Conservation (phyloP, 495 filamentous ascomycete species). For the Daldinia decipiens region DNA sequence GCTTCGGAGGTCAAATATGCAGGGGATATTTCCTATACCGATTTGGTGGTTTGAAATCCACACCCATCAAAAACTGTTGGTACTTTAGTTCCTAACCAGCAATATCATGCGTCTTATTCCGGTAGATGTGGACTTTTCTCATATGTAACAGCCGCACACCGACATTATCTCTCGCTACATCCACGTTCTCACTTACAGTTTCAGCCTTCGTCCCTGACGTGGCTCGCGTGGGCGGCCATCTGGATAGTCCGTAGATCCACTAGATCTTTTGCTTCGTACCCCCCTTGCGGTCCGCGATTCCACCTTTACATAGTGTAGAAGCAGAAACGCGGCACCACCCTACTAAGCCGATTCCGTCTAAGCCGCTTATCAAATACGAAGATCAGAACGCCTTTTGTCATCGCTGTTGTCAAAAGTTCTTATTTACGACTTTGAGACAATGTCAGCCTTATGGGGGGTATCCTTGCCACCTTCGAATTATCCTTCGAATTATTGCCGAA, state of each 20-base stretch:
- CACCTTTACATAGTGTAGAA: slow-evolving; percentile 1
- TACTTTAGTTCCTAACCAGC: slow-evolving; percentile 15
- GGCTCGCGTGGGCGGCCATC: slow-evolving; percentile 30
- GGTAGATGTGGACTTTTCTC: slow-evolving; percentile 15
- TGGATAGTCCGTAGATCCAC: slow-evolving; percentile 24
- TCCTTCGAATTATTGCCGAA: slow-evolving; percentile 4
- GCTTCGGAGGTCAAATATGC: slow-evolving; percentile 13
- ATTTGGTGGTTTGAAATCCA: slow-evolving; percentile 30
- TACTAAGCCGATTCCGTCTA: slow-evolving; percentile 4
- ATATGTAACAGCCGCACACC: slow-evolving; percentile 34
- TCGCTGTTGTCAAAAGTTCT: neutral
- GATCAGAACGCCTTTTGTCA: slow-evolving; percentile 1
- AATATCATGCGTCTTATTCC: slow-evolving; percentile 18
- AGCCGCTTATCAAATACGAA: neutral
- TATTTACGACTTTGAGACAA: neutral
- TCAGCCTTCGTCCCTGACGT: slow-evolving; percentile 41
- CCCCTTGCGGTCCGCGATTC: slow-evolving; percentile 24
- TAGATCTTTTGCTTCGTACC: slow-evolving; percentile 21
- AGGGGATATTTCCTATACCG: slow-evolving; percentile 29
- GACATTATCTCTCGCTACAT: slow-evolving; percentile 29
- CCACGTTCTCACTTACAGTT: slow-evolving; percentile 41
- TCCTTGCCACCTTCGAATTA: neutral
- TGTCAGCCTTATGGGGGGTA: slow-evolving; percentile 1
- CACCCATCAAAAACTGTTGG: slow-evolving; percentile 13
- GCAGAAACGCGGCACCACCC: slow-evolving; percentile 7